Base-by-base conservation (phyloP, 805 yeast species). In the Metschnikowia aberdeeniae region DNA sequence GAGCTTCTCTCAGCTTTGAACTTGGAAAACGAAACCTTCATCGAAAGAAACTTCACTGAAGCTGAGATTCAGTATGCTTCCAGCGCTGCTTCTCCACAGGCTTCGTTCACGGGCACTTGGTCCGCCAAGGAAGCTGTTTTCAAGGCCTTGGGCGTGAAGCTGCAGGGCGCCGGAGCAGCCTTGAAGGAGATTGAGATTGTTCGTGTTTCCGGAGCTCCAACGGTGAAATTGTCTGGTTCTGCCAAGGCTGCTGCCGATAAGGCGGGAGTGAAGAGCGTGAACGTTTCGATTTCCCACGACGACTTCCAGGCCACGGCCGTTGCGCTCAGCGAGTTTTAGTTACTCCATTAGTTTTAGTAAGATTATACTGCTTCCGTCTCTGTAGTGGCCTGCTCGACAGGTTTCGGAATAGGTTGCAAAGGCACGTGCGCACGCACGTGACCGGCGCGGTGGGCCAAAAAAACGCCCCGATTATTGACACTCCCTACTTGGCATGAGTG, bases 81-180 rank as follows among this genome's bases (percentile, higher is more conserved):
- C 49, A 62, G 72, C 29, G 81, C 97, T 28, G 75, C 97, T 35
- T 76, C 77, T 54, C 87, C 93, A 42, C 86, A 81, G 60, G 88
- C 98, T 11, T 88, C 97, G 3, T 93, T 78, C 68, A 89, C 99
- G 24, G 99, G 99, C 39, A 86, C 95, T 36, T 93, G 99, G 99
- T 88, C 97, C 27, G 99, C 99, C 36, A 93, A 93, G 72, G 99
- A 93, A 73, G 99, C 99, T 35, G 97, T 90, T 30, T 93, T 93
- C 83, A 93, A 93, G 75, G 87, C 96, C 14, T 75, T 93, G 61
- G 90, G 93, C 50, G 95, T 88, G 51, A 78, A 79, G 61, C 82
- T 95, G 38, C 80, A 82, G 63, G 99, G 99, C 49, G 97, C 92
- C 12, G 99, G 98, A 50, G 98, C 99, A 32, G 76, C 95, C 29